Evolutionary conservation across 768 basidiomycete genomes (phyloP), one percentile per base, ranked within the genome.

Genomic region (Amanita subjunquillea): DNA sequence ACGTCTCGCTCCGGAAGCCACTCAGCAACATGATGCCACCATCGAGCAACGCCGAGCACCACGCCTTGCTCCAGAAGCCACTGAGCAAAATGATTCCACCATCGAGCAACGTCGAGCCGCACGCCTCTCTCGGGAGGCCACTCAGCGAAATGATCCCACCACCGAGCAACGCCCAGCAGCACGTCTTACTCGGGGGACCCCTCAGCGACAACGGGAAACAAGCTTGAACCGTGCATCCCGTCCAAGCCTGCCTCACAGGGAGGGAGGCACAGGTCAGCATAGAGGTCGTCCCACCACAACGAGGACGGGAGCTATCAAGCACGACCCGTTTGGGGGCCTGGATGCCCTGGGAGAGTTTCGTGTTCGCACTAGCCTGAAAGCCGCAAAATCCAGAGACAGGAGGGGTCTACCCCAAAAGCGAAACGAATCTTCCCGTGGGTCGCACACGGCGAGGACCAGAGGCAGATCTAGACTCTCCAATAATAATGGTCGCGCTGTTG

Each of bases 1-100:
- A 2, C 62, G 65, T 53, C 46, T 61, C 2, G 59, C 61, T 12
- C 53, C 59, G 25, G 58, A 63, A 53, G 54, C 57, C 13, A 25
- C 29, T 15, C 46, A 27, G 9, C 25, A 9, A 12, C 43, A 5
- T 10, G 43, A 25, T 10, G 1, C 43, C 10, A 30, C 25, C n/a
- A 27, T 25, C 13, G 43, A 25, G 6, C 42, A 44, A 23, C 42
- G 23, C 9, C 41, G 2, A 25, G 23, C 23, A 25, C 2, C 23
- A 25, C 23, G 17, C 17, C 17, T 17, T 17, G 17, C 17, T 17
- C 17, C 17, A 17, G 17, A 17, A 17, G 17, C 23, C 23, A 25
- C 23, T 25, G 3, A 25, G 23, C 23, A 25, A 25, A 2, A 5
- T 15, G 41, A 43, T 7, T 1, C 41, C 25, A 43, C 41, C 17